These are phyloP conservation scores for Neurospora sp. DNA, from an alignment of 495 filamentous ascomycete species.

Conservation along the genomic window DNA sequence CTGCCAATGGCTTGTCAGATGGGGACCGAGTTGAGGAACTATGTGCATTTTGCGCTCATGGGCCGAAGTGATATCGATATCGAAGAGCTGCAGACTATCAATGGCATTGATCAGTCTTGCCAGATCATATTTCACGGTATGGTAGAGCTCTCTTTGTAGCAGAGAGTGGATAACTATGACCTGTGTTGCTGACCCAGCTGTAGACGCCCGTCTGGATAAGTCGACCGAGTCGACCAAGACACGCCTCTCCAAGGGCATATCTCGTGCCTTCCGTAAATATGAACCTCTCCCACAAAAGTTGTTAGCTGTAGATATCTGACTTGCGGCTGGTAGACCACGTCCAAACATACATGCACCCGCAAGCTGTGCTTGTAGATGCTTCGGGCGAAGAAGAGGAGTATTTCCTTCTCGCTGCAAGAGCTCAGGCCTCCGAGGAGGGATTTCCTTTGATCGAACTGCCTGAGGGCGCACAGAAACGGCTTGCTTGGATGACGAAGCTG, in stretches of 20 bases:
- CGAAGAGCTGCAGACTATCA: slow-evolving; percentile 42
- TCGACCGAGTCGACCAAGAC: slow-evolving; percentile 35
- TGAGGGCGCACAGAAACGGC: slow-evolving; percentile 39
- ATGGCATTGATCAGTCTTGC: slow-evolving; percentile 46
- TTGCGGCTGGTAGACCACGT: slow-evolving; percentile 29
- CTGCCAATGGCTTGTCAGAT: slow-evolving; percentile 55
- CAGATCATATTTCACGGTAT: slow-evolving; percentile 46
- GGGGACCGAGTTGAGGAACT: slow-evolving; percentile 42
- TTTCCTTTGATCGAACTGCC: slow-evolving; percentile 61
- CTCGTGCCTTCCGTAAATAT: slow-evolving; percentile 32
- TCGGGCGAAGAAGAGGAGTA: slow-evolving; percentile 38
- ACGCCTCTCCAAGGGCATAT: slow-evolving; percentile 36
- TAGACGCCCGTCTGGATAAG: slow-evolving; percentile 48
- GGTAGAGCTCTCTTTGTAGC: not conserved
- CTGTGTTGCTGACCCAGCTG: not conserved
- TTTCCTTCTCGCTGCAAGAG: slow-evolving; percentile 44
- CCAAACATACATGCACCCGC: slow-evolving; percentile 47
- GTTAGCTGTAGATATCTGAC: slow-evolving; percentile 2
- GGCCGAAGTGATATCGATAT: slow-evolving; percentile 44
- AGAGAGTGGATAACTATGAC: not conserved
- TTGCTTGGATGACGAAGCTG: slow-evolving; percentile 68
- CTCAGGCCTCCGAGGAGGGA: slow-evolving; percentile 30
- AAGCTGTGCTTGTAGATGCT: slow-evolving; percentile 44
- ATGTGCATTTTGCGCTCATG: slow-evolving; percentile 50
- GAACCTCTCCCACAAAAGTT: not conserved